Evolutionary conservation across 495 filamentous ascomycete species (phyloP).

Genomic region (Penicillium cataractarum): DNA sequence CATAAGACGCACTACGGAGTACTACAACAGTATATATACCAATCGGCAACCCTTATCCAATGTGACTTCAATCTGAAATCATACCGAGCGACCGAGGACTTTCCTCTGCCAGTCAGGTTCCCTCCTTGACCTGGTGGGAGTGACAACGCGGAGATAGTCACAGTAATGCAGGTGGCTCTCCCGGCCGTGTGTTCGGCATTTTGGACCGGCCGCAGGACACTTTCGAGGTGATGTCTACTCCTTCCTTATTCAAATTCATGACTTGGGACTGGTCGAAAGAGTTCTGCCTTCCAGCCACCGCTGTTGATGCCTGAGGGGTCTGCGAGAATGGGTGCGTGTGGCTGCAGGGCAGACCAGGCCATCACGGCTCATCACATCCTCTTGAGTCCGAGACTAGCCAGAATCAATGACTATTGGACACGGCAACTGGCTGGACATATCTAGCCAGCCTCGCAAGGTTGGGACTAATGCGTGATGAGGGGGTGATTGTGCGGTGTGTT

Average conservation of each 20-base stretch:
- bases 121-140: not conserved
- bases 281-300: not conserved
- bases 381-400: not conserved
- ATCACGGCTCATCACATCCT: conserved; percentile 21
- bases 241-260: not conserved
- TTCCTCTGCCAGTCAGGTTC: not conserved
- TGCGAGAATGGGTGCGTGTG: not conserved
- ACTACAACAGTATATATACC: not conserved
- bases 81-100: not conserved
- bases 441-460: conserved; percentile 15
- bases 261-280: not conserved
- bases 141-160: conserved; percentile 15
- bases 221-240: not conserved
- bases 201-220: not conserved
- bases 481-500: conserved; percentile 30
- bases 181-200: conserved; percentile 1
- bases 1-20: not conserved
- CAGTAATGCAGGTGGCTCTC: conserved; percentile 10
- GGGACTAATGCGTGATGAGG: conserved; percentile 33
- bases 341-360: conserved; percentile 6
- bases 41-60: not conserved
- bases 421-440: conserved; percentile 16
- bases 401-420: not conserved
- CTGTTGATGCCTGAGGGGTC: not conserved
- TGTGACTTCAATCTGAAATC: not conserved